Conservation (phyloP, 768 basidiomycete species). For the Crassisporium funariophilum region DNA sequence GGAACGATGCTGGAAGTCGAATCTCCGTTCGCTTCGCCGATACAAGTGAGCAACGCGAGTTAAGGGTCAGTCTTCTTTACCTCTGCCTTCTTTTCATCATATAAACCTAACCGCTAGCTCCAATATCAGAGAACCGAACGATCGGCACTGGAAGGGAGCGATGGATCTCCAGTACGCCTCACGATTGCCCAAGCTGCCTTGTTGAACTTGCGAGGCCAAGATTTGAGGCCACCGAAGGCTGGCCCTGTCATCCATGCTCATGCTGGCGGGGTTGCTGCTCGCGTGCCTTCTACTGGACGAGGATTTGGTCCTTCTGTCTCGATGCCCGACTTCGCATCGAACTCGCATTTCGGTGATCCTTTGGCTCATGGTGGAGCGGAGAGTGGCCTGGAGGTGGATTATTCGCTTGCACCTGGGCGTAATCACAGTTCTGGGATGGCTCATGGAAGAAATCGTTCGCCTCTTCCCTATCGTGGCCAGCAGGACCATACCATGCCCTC, state of each 20-base stretch:
- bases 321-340: constrained; percentile 27
- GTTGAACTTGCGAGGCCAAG: constrained; percentile 73
- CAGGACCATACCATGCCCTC: constrained; percentile 10
- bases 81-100: background rate
- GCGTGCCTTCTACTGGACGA: constrained; percentile 10
- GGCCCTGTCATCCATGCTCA: constrained; percentile 24
- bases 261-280: constrained; percentile 4
- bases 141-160: constrained; percentile 57
- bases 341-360: constrained; percentile 20
- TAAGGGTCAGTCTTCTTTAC: constrained; percentile 53
- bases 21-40: constrained; percentile 84
- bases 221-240: constrained; percentile 34
- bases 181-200: constrained; percentile 81
- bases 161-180: constrained; percentile 61
- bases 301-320: constrained; percentile 21
- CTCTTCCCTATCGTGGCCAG: constrained; percentile 12
- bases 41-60: constrained; percentile 73
- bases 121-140: constrained; percentile 61
- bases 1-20: constrained; percentile 74
- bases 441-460: constrained; percentile 16
- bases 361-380: background rate
- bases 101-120: constrained; percentile 4
- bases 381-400: constrained; percentile 37
- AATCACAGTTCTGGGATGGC: constrained; percentile 4
- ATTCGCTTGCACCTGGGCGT: constrained; percentile 35